phyloP scores from a whole-genome alignment of 352 stramenopile genomes.

The Phytopythium mirpurense region DNA sequence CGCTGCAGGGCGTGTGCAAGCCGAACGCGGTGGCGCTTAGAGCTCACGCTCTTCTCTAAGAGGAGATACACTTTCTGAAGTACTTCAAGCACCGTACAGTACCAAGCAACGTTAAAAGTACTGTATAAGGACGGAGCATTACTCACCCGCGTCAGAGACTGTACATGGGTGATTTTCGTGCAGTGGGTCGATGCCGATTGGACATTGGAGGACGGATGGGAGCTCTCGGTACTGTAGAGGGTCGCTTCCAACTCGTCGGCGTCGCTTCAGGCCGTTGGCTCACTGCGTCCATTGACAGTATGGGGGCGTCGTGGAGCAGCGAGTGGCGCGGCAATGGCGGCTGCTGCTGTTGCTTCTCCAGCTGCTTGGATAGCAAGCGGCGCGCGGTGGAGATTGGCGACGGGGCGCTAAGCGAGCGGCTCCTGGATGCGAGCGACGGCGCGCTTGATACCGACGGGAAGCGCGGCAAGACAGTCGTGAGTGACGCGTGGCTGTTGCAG shows the following conservation, averaged over 20 bases:
- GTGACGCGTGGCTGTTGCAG: constrained; percentile 20
- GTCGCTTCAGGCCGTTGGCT: neutral
- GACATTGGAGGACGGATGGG: neutral
- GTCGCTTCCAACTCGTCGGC: too few species aligned
- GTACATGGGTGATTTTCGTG: too few species aligned
- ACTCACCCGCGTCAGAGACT: too few species aligned
- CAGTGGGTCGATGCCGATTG: neutral
- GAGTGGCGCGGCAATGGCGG: neutral
- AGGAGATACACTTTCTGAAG: neutral
- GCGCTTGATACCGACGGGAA: neutral
- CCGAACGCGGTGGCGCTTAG: neutral
- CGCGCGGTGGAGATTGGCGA: constrained; percentile 30
- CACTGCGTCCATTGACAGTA: neutral
- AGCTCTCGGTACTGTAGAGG: too few species aligned
- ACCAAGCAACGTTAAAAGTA: too few species aligned
- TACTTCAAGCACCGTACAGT: too few species aligned
- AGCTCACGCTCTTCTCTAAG: constrained; percentile 7
- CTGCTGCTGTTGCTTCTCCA: constrained; percentile 25
- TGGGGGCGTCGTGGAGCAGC: constrained; percentile 7
- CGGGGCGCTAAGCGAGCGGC: constrained; percentile 44
- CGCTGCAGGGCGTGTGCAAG: constrained; percentile 28
- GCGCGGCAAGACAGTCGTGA: constrained; percentile 17
- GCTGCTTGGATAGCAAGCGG: constrained; percentile 32
- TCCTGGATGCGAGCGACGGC: constrained; percentile 30
- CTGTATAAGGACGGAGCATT: neutral